Evolutionary conservation across 75 land plant genomes (phyloP), one percentile per base, ranked within the genome.

Genomic region (Selaginella tamariscina): DNA sequence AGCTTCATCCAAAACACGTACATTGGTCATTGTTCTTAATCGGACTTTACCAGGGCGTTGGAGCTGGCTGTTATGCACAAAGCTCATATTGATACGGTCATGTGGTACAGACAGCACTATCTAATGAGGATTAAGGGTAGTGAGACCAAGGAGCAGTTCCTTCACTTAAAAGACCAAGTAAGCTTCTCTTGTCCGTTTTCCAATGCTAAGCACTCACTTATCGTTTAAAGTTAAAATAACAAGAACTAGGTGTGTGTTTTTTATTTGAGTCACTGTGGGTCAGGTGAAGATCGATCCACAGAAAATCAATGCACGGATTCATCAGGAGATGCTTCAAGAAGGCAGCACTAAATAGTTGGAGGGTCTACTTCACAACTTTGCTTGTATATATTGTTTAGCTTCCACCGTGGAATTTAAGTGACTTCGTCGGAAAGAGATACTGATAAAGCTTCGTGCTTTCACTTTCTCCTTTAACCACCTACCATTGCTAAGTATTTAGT

Each of bases 11-110:
- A n/a, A n/a, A n/a, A n/a, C n/a, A n/a, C n/a, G n/a, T n/a, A n/a
- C n/a, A n/a, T n/a, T n/a, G n/a, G n/a, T n/a, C n/a, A n/a, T n/a
- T n/a, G n/a, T n/a, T n/a, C n/a, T n/a, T n/a, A n/a, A n/a, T n/a
- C n/a, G n/a, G n/a, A n/a, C n/a, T n/a, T n/a, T n/a, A n/a, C 62
- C 72, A 75, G 77, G 49, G 77, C 77, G 32, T 49, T 75, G 64
- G 77, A 75, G 23, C 65, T 75, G 29, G 77, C 77, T 33, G 15
- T 69, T 5, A 2, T 63, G 0, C 64, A 70, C 56, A 69, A 75
- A 33, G 30, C 31, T 9, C 77, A 75, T 31, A 56, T 75, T 32
- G 77, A 75, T 30, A 75, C 68, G 26, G 72, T 75, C 22, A 31
- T 75, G 27, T 75, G 72, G 77, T 32, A 69, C 0, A 32, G 77